A percentile compares a stretch with the other conserved stretches of the same genome.
These are phyloP conservation scores for Quercus tomentella DNA, from an alignment of 331 rosid species.

Conservation along the genomic window DNA sequence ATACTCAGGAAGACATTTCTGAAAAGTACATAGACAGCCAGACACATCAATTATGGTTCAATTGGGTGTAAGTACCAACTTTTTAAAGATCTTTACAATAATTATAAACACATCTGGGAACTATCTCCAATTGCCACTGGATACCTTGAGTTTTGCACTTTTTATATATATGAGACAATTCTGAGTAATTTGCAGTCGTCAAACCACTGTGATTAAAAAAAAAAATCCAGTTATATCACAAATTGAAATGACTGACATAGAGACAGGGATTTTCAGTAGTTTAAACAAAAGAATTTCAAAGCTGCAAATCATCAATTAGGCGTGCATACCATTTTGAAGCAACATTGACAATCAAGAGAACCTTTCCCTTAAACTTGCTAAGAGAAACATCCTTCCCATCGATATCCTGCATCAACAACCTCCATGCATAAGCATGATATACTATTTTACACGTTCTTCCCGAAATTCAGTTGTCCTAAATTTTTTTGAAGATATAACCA, in stretches of 20 bases:
- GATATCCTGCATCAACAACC: constrained; percentile 63
- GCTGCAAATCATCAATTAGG: background rate
- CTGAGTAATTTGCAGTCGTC: constrained; percentile 90
- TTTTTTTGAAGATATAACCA: background rate
- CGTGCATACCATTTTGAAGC: constrained; percentile 83
- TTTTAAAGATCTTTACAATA: background rate
- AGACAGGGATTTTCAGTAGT: background rate
- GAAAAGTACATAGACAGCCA: background rate
- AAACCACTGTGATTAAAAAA: constrained; percentile 65
- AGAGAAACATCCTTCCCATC: constrained; percentile 75
- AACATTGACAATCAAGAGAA: constrained; percentile 87
- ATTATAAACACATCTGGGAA: background rate
- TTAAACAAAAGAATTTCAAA: background rate
- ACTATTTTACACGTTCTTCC: background rate
- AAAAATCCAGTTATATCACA: constrained; percentile 17
- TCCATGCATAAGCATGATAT: background rate
- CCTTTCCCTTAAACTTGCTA: constrained; percentile 85
- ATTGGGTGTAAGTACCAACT: background rate
- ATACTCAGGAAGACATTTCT: background rate
- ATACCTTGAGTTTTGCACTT: constrained; percentile 85
- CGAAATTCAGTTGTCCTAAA: background rate
- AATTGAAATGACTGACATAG: background rate
- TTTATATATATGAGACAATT: constrained; percentile 72
- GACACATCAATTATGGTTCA: background rate
- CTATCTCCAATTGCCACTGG: constrained; percentile 13